A percentile compares a stretch with the other conserved stretches of the same genome.
Evolutionary conservation across 1,139 yeast species (phyloP).

Genomic region (Blastobotrys serpentis): DNA sequence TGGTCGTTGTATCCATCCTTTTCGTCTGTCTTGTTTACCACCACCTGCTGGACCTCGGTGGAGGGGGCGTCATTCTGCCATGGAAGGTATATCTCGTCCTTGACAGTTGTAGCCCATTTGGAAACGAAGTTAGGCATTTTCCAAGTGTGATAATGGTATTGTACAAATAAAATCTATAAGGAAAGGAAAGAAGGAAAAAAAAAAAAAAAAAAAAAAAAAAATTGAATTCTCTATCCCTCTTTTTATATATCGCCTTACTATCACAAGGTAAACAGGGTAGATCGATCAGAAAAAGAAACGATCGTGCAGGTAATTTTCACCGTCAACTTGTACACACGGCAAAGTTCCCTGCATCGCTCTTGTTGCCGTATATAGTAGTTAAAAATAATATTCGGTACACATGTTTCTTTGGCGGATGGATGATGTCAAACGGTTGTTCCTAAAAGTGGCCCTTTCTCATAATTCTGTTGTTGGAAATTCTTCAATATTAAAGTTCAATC

Average conservation of each 20-base stretch:
- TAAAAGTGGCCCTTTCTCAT: no score
- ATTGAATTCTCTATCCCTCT: not conserved
- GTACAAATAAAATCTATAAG: not conserved
- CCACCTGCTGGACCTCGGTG: conserved; percentile 12
- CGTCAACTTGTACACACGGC: no score
- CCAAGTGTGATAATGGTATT: not conserved
- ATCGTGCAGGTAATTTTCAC: no score
- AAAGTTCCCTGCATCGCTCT: not conserved
- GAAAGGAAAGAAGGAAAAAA: not conserved
- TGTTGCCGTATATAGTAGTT: not conserved
- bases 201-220: no score
- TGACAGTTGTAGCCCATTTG: conserved; percentile 16
- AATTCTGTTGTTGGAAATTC: no score
- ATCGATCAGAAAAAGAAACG: not conserved
- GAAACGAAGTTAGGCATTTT: conserved; percentile 13
- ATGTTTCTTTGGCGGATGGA: no score
- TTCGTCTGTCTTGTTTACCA: conserved; percentile 4
- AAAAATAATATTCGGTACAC: no score
- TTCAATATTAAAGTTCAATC: not conserved
- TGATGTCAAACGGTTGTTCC: not conserved
- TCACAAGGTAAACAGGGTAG: not conserved
- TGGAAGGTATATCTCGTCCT: conserved; percentile 19
- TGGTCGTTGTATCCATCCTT: conserved; percentile 3
- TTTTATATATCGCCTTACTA: not conserved
- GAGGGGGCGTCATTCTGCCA: conserved; percentile 7